Evolutionary conservation across 192 early-diverging fungal species (phyloP).

Genomic region (Coemansia sp.): DNA sequence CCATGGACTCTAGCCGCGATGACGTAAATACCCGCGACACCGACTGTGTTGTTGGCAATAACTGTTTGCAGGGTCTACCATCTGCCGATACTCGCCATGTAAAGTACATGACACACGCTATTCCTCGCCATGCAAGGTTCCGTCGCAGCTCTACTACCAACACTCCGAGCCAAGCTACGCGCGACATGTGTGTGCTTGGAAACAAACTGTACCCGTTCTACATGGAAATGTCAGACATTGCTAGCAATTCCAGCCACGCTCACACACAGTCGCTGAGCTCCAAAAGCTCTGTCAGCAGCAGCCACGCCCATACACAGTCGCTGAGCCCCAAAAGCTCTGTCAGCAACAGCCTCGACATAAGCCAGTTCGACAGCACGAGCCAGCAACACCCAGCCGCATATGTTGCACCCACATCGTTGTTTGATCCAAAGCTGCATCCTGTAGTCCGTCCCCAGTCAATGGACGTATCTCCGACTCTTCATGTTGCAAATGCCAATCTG

Average conservation of each 20-base stretch:
- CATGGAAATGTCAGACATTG: not conserved
- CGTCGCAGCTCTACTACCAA: not conserved
- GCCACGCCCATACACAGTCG: not conserved
- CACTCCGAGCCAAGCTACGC: conserved; percentile 6
- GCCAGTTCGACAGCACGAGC: not conserved
- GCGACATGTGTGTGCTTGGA: conserved; percentile 22
- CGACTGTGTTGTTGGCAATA: conserved; percentile 23
- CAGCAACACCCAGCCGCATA: conserved; percentile 5
- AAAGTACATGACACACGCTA: conserved; percentile 21
- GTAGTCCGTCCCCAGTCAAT: conserved; percentile 34
- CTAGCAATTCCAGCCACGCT: not conserved
- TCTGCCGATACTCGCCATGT: conserved; percentile 18
- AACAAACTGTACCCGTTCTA: conserved; percentile 15
- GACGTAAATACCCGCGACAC: conserved; percentile 2
- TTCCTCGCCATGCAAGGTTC: conserved; percentile 27
- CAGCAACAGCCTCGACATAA: not conserved
- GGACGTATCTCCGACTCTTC: conserved; percentile 25
- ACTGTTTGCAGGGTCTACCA: not conserved
- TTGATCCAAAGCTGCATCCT: conserved; percentile 37
- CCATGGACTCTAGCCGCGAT: conserved; percentile 12
- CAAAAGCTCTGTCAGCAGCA: conserved; percentile 1
- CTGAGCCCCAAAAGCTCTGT: conserved; percentile 5
- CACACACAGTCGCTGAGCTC: not conserved
- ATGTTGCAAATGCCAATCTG: conserved; percentile 6
- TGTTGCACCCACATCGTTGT: conserved; percentile 5